Evolutionary conservation across 495 filamentous ascomycete genomes (phyloP), one percentile per base, ranked within the genome.

Genomic region (Tuber brumale): DNA sequence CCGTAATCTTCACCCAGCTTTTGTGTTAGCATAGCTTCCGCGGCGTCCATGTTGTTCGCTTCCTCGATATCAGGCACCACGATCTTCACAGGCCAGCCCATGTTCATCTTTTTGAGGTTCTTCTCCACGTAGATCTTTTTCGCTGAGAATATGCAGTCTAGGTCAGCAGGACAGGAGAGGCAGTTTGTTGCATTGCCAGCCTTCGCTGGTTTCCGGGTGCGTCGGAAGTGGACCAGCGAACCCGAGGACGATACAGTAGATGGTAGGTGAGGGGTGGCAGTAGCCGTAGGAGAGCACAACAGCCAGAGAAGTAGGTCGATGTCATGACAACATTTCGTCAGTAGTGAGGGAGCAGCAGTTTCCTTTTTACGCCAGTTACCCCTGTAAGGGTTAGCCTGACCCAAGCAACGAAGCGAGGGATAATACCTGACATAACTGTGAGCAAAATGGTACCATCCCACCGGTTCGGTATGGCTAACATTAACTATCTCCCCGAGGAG

Each of bases 301-400:
- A 99, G 84, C 95, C 95, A 99, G 23, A 97, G 84, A 18, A 98
- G 85, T 70, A 97, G 88, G 78, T 99, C 95, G 42, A 98, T 92
- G 79, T 97, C 94, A 83, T 97, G 94, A 81, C 94, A 97, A 71
- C 92, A 95, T 82, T 98, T 99, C 6, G 95, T 97, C 18, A 99
- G 87, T 8, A 99, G 86, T 10, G 91, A 92, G 8, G 92, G 92
- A 1, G 92, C 92, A 0, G 89, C 88, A 0, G 86, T 86, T 3
- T 88, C 90, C 74, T 91, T 90, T 70, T 91, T 92, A 8, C 95
- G 90, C 95, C 95, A 98, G 84, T 97, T 97, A 21, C 95, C 95
- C 31, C 91, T 88, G 70, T 10, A 72, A 39, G 51, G 51, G 46
- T 61, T 71, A 72, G 70, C 57, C 44, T 27, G 14, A 43, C 19